phyloP scores from a whole-genome alignment of 2,329 filamentous ascomycete genomes.

The Parastagonospora avenae region DNA sequence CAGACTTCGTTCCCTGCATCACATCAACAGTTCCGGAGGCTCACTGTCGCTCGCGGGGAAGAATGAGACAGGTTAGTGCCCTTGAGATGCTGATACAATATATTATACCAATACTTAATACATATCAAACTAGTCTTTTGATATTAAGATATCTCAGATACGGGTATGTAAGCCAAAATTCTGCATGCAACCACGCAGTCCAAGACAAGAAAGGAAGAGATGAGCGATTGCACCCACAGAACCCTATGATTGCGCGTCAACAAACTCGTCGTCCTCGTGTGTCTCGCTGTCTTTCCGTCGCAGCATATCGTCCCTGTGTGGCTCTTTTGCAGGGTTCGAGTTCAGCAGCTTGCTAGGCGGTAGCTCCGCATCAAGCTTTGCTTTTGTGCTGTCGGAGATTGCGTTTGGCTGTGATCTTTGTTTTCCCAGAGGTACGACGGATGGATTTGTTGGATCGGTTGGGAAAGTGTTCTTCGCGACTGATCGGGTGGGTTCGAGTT shows the following conservation, averaged over 20 bases:
- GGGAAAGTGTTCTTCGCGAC: constrained; percentile 8
- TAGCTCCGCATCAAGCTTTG: constrained; percentile 21
- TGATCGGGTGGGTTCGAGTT: constrained; percentile 8
- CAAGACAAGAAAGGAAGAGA: background rate
- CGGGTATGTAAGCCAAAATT: background rate
- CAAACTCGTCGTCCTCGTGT: constrained; percentile 53
- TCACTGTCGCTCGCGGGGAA: too few relatives aligned
- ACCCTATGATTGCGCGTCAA: constrained; percentile 46
- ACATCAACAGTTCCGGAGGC: too few relatives aligned
- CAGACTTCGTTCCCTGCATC: too few relatives aligned
- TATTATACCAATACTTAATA: too few relatives aligned
- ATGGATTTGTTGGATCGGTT: constrained; percentile 8
- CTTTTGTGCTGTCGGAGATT: constrained; percentile 8
- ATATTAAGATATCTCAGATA: background rate
- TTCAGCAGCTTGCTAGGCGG: constrained; percentile 36
- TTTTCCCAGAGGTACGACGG: constrained; percentile 10
- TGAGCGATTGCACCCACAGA: background rate
- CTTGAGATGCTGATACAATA: too few relatives aligned
- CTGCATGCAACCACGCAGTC: background rate
- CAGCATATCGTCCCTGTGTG: constrained; percentile 22
- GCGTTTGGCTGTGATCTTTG: constrained; percentile 6
- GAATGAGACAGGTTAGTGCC: too few relatives aligned
- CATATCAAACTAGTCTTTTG: too few relatives aligned
- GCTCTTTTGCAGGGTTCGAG: constrained; percentile 26
- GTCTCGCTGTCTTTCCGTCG: constrained; percentile 50